Base-by-base conservation (phyloP, 306 rosid genomes). In the Sphenostylis stenocarpa region DNA sequence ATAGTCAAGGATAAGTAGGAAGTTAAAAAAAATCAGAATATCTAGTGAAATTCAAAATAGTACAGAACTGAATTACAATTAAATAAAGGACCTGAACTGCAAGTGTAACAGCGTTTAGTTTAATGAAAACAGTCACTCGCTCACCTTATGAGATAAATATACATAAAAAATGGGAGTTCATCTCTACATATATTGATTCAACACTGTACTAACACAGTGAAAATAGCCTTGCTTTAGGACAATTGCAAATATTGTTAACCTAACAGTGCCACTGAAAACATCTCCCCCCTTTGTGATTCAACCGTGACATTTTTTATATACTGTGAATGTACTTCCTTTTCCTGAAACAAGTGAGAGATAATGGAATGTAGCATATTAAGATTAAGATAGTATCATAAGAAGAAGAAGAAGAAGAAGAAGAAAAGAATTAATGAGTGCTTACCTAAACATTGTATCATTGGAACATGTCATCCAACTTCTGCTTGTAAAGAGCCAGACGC, bases 401-500 rank as follows among this genome's bases (percentile, higher is more conserved):
- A 11, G 44, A 36, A 44, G 43, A 58, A 58, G 28, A 49, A 61
- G 55, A 39, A 11, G 44, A 36, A 44, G 43, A 58, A 58, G 28
- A 64, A 45, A 73, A 52, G 19, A 39, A 44, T 58, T n/a, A 44
- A 49, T 5, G 57, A 26, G 57, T 44, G 67, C 64, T 77, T 68
- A 77, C 78, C 83, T 62, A 53, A 44, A 70, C 14, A 51, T 31
- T 12, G 55, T 53, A 77, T 78, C 62, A 73, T 11, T 81, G 14
- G 76, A 73, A 55, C 88, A 78, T 78, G 19, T 85, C 81, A 70
- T 85, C 88, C 84, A 85, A 78, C 80, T 78, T 85, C 67, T 85
- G 76, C 24, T 65, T 85, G 83, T 85, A 85, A 56, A 69, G 85
- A 70, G 88, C 88, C 81, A 85, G 74, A 69, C 72, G 78, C 88